phyloP scores from a whole-genome alignment of 1,139 yeast genomes.

The Magnusiomyces magnusii region DNA sequence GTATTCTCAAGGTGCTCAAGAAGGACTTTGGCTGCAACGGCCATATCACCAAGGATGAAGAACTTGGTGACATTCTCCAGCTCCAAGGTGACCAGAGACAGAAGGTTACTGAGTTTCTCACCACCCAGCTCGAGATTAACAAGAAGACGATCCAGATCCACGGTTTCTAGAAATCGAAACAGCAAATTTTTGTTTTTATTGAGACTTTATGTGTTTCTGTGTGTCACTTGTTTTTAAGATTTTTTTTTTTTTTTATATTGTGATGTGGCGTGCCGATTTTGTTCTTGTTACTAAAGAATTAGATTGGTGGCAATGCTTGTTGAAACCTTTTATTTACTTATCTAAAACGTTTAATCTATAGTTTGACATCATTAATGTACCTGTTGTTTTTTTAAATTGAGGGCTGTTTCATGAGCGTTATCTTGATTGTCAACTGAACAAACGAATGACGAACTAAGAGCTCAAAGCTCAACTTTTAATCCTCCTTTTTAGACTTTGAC shows the following conservation, averaged over 20 bases:
- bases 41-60: constrained; percentile 93
- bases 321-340: too few relatives aligned
- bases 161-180: too few relatives aligned
- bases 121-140: constrained; percentile 77
- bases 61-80: constrained; percentile 95
- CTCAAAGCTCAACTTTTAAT: too few relatives aligned
- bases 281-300: too few relatives aligned
- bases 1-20: constrained; percentile 87
- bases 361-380: too few relatives aligned
- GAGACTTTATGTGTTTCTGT: background rate
- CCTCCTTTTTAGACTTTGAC: too few relatives aligned
- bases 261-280: background rate
- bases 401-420: too few relatives aligned
- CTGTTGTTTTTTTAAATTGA: too few relatives aligned
- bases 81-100: constrained; percentile 99
- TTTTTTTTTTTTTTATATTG: background rate
- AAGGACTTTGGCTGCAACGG: constrained; percentile 99
- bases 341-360: too few relatives aligned
- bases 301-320: background rate
- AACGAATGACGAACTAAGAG: too few relatives aligned
- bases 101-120: constrained; percentile 90
- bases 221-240: background rate
- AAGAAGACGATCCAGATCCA: constrained; percentile 97
- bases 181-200: too few relatives aligned
- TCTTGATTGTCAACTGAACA: too few relatives aligned